A percentile compares a stretch with the other conserved stretches of the same genome.
Evolutionary conservation across 2,329 filamentous ascomycete genomes (phyloP).

Genomic region (Pseudocercospora vitis): DNA sequence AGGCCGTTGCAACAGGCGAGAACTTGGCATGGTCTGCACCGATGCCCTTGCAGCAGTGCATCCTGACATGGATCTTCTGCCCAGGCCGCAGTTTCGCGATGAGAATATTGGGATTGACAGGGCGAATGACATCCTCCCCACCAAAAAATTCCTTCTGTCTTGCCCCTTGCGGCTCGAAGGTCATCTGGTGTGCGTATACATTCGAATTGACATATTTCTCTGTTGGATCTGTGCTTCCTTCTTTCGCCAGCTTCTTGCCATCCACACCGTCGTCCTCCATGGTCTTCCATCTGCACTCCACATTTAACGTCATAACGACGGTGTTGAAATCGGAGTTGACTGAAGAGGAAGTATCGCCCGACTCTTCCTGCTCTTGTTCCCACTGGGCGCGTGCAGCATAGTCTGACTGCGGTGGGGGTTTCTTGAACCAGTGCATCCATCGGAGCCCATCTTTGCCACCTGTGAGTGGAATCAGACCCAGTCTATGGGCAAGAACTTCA

Average conservation of each 20-base stretch:
- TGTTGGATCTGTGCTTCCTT: constrained; percentile 73
- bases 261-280: constrained; percentile 43
- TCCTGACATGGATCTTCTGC: constrained; percentile 79
- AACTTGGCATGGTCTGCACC: constrained; percentile 96
- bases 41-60: constrained; percentile 94
- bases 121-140: constrained; percentile 61
- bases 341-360: constrained; percentile 46
- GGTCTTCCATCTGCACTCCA: constrained; percentile 77
- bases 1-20: constrained; percentile 91
- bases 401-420: constrained; percentile 60
- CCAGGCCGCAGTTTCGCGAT: constrained; percentile 91
- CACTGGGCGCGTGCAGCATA: constrained; percentile 46
- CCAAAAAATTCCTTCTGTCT: constrained; percentile 67
- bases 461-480: constrained; percentile 87
- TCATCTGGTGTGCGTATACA: constrained; percentile 57
- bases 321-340: constrained; percentile 78
- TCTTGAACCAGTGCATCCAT: constrained; percentile 80
- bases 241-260: constrained; percentile 56
- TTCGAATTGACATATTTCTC: constrained; percentile 85
- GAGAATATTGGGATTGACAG: constrained; percentile 88
- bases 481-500: constrained; percentile 85
- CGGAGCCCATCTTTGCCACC: constrained; percentile 75
- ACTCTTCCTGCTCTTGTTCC: constrained; percentile 44
- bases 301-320: constrained; percentile 71
- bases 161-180: constrained; percentile 72